Evolutionary conservation across 371 early-diverging fungal species (phyloP).

Genomic region (Nosema muscidifuracis): DNA sequence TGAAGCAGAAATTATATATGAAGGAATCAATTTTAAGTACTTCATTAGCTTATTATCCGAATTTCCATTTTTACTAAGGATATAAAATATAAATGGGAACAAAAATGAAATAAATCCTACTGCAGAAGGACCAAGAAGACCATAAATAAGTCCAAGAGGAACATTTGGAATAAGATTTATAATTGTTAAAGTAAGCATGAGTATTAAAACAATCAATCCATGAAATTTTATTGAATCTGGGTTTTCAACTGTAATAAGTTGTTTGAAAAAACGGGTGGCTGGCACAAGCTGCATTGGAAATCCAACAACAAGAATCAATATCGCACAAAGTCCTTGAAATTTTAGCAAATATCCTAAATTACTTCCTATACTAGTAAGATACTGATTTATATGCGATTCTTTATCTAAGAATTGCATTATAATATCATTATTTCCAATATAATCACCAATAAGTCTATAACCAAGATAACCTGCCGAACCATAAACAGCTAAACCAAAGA

Average conservation of each 20-base stretch:
- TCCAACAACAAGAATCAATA: background rate
- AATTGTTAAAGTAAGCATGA: background rate
- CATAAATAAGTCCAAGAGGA: background rate
- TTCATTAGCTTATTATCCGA: no score
- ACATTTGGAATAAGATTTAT: slow-evolving; percentile 1
- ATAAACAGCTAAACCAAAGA: background rate
- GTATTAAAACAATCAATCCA: no score
- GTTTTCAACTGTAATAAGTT: no score
- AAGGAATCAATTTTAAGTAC: background rate
- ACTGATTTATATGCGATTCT: background rate
- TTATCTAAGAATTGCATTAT: background rate
- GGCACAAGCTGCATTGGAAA: background rate
- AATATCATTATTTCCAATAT: background rate
- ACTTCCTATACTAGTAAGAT: background rate
- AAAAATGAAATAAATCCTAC: background rate
- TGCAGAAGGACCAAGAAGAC: background rate
- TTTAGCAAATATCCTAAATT: background rate
- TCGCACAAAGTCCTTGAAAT: background rate
- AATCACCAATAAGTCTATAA: background rate
- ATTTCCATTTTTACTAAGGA: background rate
- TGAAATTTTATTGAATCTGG: no score
- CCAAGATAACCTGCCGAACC: background rate
- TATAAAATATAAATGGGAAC: background rate
- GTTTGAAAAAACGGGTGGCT: background rate
- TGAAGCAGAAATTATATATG: background rate